A percentile compares a stretch with the other conserved stretches of the same genome.
Conservation (phyloP, 371 early-diverging fungal genomes). For the Mucor sp. region DNA sequence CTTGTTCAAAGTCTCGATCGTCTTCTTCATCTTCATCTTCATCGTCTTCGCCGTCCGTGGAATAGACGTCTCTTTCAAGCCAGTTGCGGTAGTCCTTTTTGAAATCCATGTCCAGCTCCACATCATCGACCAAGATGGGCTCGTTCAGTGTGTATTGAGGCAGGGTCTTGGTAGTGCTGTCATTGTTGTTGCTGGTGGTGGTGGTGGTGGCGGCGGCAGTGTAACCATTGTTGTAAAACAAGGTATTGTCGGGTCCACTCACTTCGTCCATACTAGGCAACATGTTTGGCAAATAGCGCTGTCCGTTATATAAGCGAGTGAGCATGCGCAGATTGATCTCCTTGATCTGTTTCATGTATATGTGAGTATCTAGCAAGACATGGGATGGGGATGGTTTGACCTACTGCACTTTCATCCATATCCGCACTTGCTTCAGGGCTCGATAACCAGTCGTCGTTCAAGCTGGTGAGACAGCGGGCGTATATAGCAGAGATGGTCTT, state of each 20-base stretch:
- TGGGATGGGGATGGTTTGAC: background rate
- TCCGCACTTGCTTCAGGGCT: slow-evolving; percentile 70
- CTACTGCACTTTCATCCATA: slow-evolving; percentile 61
- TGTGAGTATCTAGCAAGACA: too few species aligned
- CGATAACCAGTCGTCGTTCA: slow-evolving; percentile 77
- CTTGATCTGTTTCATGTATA: slow-evolving; percentile 37
- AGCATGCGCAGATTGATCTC: slow-evolving; percentile 69
- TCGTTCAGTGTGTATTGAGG: slow-evolving; percentile 23
- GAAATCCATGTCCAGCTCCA: slow-evolving; percentile 53
- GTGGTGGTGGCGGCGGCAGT: background rate
- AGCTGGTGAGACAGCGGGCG: slow-evolving; percentile 62
- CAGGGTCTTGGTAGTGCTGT: slow-evolving; percentile 4
- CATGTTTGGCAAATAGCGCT: slow-evolving; percentile 56
- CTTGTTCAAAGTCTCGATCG: background rate
- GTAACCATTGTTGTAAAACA: slow-evolving; percentile 4
- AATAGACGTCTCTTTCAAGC: slow-evolving; percentile 65
- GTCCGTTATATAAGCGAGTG: slow-evolving; percentile 66
- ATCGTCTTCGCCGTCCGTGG: slow-evolving; percentile 13
- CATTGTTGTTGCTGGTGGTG: background rate
- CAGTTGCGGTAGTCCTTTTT: slow-evolving; percentile 66
- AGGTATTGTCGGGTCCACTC: slow-evolving; percentile 13
- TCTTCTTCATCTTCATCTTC: slow-evolving; percentile 17
- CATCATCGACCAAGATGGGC: slow-evolving; percentile 18
- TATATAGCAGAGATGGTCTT: slow-evolving; percentile 81
- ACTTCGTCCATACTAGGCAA: slow-evolving; percentile 39